A percentile compares a stretch with the other conserved stretches of the same genome.
These are phyloP conservation scores for Setomelanomma holmii DNA, from an alignment of 2,329 filamentous ascomycete genomes.

Conservation along the genomic window DNA sequence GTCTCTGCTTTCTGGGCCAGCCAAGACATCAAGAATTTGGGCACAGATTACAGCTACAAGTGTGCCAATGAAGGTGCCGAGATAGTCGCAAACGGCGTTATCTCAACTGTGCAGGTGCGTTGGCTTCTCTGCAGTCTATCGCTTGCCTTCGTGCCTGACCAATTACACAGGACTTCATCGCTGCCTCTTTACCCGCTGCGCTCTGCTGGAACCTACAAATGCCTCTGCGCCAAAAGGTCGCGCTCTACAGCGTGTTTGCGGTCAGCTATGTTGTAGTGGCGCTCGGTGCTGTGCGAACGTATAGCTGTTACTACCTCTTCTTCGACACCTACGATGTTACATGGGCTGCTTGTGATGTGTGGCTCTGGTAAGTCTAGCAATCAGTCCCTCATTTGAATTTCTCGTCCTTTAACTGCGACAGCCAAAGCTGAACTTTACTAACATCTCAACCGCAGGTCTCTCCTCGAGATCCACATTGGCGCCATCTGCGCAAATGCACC, in stretches of 20 bases:
- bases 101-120: slow-evolving; percentile 16
- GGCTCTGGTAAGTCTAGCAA: slow-evolving; percentile 4
- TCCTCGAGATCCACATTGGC: slow-evolving; percentile 33
- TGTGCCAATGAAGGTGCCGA: slow-evolving; percentile 32
- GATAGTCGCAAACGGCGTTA: slow-evolving; percentile 23
- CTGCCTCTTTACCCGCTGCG: slow-evolving; percentile 26
- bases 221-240: slow-evolving; percentile 28
- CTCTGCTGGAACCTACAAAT: slow-evolving; percentile 35
- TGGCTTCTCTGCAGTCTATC: neutral
- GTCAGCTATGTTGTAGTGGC: slow-evolving; percentile 25
- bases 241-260: slow-evolving; percentile 29
- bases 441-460: slow-evolving; percentile 1
- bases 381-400: too few species aligned
- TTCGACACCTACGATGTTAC: slow-evolving; percentile 34
- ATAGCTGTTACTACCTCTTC: slow-evolving; percentile 25
- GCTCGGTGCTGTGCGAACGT: slow-evolving; percentile 21
- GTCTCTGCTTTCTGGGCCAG: slow-evolving; percentile 36
- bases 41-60: slow-evolving; percentile 21
- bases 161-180: slow-evolving; percentile 25
- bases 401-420: neutral
- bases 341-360: slow-evolving; percentile 23
- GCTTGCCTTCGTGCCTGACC: neutral
- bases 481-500: slow-evolving; percentile 34
- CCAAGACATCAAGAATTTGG: slow-evolving; percentile 13
- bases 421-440: neutral